phyloP scores from a whole-genome alignment of 805 yeast genomes.

The Yarrowia porcina region DNA sequence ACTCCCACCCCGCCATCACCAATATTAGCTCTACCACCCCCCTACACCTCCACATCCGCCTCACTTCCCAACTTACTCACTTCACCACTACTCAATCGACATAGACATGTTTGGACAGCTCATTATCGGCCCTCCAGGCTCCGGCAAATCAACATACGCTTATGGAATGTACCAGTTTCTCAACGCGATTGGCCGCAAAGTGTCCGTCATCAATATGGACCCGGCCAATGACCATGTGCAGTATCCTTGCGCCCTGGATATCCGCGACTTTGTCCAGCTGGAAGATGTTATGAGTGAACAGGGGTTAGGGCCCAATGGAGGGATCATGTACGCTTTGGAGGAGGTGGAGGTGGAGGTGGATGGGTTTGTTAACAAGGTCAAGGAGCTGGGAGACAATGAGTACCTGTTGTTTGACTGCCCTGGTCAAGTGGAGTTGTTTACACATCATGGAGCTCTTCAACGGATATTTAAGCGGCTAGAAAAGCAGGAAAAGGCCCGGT shows the following conservation, averaged over 20 bases:
- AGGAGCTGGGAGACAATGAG: constrained; percentile 53
- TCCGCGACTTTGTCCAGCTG: constrained; percentile 68
- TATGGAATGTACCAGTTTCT: constrained; percentile 87
- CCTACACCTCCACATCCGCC: no score
- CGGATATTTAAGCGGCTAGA: constrained; percentile 64
- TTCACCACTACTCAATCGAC: not conserved
- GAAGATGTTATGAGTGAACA: constrained; percentile 76
- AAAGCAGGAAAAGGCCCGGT: constrained; percentile 61
- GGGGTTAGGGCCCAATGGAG: constrained; percentile 84
- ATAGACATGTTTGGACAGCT: constrained; percentile 63
- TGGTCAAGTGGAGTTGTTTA: constrained; percentile 93
- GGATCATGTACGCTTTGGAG: constrained; percentile 84
- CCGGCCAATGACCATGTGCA: constrained; percentile 79
- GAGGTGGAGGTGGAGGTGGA: constrained; percentile 54
- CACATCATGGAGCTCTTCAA: constrained; percentile 76
- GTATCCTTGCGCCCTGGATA: constrained; percentile 73
- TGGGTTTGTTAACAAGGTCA: constrained; percentile 54
- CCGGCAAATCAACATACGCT: constrained; percentile 95
- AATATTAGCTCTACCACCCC: no score
- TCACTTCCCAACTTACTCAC: no score
- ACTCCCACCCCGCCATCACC: no score
- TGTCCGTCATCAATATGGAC: constrained; percentile 81
- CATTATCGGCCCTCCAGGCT: constrained; percentile 97
- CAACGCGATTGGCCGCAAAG: constrained; percentile 88
- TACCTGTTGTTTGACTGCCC: constrained; percentile 86